Conservation (phyloP, 495 filamentous ascomycete genomes). For the Penicillium malachiteum region DNA sequence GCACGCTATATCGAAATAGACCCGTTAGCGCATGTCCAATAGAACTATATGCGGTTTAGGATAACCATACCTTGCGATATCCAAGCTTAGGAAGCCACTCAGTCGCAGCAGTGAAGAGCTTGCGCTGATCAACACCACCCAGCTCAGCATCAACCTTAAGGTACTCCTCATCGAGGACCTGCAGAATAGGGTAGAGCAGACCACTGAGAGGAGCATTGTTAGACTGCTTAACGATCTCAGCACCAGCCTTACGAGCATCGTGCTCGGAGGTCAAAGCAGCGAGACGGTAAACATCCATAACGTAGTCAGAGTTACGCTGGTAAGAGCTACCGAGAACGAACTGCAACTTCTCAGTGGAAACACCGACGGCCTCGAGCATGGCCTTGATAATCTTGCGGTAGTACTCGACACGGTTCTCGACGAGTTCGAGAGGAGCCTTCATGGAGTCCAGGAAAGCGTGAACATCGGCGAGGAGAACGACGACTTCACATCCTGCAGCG, state of each 20-base stretch:
- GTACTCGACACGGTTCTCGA: constrained; percentile 71
- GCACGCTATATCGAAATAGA: constrained; percentile 50
- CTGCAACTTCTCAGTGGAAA: constrained; percentile 71
- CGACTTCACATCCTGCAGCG: constrained; percentile 76
- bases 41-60: neutral
- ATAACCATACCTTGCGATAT: constrained; percentile 45
- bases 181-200: constrained; percentile 75
- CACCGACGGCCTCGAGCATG: constrained; percentile 67
- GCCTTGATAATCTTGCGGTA: constrained; percentile 66
- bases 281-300: constrained; percentile 43
- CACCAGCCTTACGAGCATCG: constrained; percentile 82
- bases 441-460: constrained; percentile 46
- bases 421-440: constrained; percentile 87
- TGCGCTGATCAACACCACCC: constrained; percentile 62
- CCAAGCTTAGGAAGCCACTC: constrained; percentile 47
- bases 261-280: constrained; percentile 34
- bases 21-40: neutral
- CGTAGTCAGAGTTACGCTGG: constrained; percentile 53
- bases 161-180: constrained; percentile 87
- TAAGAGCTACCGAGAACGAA: constrained; percentile 86
- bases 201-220: constrained; percentile 72
- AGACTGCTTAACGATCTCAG: constrained; percentile 91
- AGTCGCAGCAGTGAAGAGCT: constrained; percentile 81
- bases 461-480: constrained; percentile 75
- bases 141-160: constrained; percentile 81